A percentile compares a stretch with the other conserved stretches of the same genome.
These are phyloP conservation scores for Xylaria sp. DNA, from an alignment of 2,329 filamentous ascomycete genomes.

Conservation along the genomic window DNA sequence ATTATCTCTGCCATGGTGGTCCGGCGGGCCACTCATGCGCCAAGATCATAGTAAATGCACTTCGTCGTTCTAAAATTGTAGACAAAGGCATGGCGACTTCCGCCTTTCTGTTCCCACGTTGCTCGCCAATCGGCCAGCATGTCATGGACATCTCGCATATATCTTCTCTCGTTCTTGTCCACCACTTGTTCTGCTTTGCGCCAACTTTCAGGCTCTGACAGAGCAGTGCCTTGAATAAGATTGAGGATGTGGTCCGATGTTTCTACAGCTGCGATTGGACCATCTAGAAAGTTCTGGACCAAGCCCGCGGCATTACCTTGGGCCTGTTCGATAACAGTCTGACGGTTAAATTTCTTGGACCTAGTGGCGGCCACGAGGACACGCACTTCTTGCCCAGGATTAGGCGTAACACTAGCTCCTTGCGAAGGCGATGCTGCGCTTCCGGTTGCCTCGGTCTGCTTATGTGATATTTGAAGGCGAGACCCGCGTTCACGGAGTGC, in stretches of 20 bases:
- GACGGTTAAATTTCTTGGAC: slow-evolving; percentile 91
- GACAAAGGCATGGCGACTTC: slow-evolving; percentile 79
- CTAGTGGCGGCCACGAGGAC: slow-evolving; percentile 85
- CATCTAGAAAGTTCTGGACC: slow-evolving; percentile 75
- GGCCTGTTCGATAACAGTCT: slow-evolving; percentile 84
- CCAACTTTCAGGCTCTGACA: slow-evolving; percentile 88
- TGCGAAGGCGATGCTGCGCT: slow-evolving; percentile 29
- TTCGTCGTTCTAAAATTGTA: slow-evolving; percentile 90
- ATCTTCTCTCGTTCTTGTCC: slow-evolving; percentile 80
- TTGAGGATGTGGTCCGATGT: slow-evolving; percentile 86
- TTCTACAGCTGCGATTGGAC: slow-evolving; percentile 88
- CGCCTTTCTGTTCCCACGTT: slow-evolving; percentile 64
- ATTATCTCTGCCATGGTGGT: background rate
- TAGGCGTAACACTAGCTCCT: slow-evolving; percentile 39
- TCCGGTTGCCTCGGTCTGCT: slow-evolving; percentile 28
- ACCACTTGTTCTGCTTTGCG: slow-evolving; percentile 80
- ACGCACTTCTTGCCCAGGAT: slow-evolving; percentile 77
- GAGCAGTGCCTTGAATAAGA: slow-evolving; percentile 74
- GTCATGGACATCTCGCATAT: slow-evolving; percentile 83
- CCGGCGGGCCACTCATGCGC: slow-evolving; percentile 15
- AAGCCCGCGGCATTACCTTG: slow-evolving; percentile 68
- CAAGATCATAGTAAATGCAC: slow-evolving; percentile 87
- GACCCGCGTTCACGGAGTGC: slow-evolving; percentile 83
- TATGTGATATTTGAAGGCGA: slow-evolving; percentile 37
- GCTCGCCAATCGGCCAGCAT: slow-evolving; percentile 72